Base-by-base conservation (phyloP, 148 eudicot genomes). In the Nepenthes gracilis region DNA sequence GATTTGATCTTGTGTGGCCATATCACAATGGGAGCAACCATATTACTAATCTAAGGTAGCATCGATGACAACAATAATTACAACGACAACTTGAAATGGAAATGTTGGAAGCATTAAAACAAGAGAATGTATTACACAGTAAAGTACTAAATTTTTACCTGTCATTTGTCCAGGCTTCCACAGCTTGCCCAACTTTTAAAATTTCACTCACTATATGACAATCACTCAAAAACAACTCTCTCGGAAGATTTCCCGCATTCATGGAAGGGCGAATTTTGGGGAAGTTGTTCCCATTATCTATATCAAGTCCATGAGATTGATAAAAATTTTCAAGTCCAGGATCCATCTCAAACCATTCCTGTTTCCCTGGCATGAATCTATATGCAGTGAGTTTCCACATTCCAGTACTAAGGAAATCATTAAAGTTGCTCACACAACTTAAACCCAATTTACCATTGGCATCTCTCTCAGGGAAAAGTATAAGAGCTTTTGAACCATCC, bases 181-280 rank as follows among this genome's bases (percentile, higher is more conserved):
- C 68, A 9, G 4, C 35, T 54, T 67, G 63, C 53, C 79, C 75
- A 58, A 50, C 33, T 70, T 67, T 67, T 45, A 75, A 40, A 56
- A 63, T 59, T 48, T 67, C 72, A 57, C 52, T 65, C 11, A 54
- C 62, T 63, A 49, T 48, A 10, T 65, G 48, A 61, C 11, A 35
- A 48, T 55, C 15, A 36, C 61, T 33, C 6, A 43, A 67, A 35
- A 58, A 23, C 58, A 75, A 54, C 75, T 70, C 54, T 33, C 67
- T 58, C 15, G 79, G 72, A 40, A 75, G 72, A 67, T 55, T 55
- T 33, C 59, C 72, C 48, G 50, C 51, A 5, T 67, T 54, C 63
- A 75, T 67, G 5, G 62, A 67, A 54, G 75, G 79, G 47, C 79
- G 79, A 40, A 75, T 63, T 48, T 38, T 47, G 2, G 79, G 79